A percentile compares a stretch with the other conserved stretches of the same genome.
phyloP scores from a whole-genome alignment of 73 alveolate species.

The Paramecium octaurelia region DNA sequence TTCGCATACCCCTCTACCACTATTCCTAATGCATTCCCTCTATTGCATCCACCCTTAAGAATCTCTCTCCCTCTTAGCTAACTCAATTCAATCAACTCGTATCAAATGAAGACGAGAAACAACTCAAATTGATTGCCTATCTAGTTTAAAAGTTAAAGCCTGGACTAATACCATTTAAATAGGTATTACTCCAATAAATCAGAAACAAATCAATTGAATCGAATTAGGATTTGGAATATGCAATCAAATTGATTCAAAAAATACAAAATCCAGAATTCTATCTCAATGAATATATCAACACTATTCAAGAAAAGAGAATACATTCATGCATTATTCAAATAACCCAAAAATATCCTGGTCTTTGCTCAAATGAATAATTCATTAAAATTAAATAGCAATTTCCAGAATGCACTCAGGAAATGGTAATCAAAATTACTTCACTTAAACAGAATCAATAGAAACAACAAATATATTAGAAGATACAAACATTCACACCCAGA shows the following conservation, averaged over 20 bases:
- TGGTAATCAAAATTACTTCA: background rate
- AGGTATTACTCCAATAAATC: background rate
- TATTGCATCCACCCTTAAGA: background rate
- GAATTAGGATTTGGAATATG: background rate
- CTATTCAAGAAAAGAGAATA: background rate
- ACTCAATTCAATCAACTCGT: background rate
- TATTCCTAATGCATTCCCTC: background rate
- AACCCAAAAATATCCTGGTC: background rate
- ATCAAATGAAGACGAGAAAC: background rate
- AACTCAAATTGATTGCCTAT: background rate
- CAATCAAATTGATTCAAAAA: background rate
- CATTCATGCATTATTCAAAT: background rate
- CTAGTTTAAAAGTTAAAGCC: background rate
- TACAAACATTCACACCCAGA: background rate
- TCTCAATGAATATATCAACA: background rate
- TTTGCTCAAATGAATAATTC: background rate
- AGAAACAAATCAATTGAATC: background rate
- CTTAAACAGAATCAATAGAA: background rate
- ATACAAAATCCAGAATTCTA: background rate
- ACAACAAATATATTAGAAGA: background rate
- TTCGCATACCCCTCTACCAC: background rate
- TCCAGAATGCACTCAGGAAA: background rate
- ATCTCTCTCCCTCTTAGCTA: background rate
- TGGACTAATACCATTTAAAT: background rate
- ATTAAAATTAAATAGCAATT: background rate